Evolutionary conservation across 352 stramenopile genomes (phyloP), one percentile per base, ranked within the genome.

Genomic region (Globisporangium cystogenes): DNA sequence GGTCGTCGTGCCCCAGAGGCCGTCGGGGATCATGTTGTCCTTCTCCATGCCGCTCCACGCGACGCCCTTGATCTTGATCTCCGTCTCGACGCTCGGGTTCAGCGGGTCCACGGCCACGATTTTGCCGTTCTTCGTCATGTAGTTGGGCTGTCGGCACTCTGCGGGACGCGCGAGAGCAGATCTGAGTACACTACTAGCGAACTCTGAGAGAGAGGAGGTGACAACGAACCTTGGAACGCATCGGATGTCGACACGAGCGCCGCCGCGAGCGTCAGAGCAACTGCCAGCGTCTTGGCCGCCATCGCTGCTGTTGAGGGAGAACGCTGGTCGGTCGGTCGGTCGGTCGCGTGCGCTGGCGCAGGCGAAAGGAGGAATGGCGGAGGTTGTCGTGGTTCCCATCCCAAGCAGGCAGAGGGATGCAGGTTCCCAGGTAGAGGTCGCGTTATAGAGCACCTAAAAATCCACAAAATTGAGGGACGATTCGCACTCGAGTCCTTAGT

Each of bases 31-130:
- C 65, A 81, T 82, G 49, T 87, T 68, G 20, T 76, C 69, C 59
- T 82, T 80, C 64, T 89, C 78, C 71, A 87, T 86, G 36, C 78
- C 78, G 48, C 69, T 59, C 78, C 78, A 89, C 2, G 68, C 27
- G 4, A 89, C 75, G 40, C 78, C 78, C 36, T 80, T 77, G 60
- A 89, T 83, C n/a, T 55, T 64, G 53, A 89, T 72, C 47, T 78
- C 61, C 11, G 71, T 82, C 62, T 81, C 52, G 2, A 60, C 56
- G 3, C 61, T 65, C 14, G 59, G 29, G 36, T 79, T 62, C 15
- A 53, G 23, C 31, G 74, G 73, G 40, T 88, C 74, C 21, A 81
- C 57, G 0, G 76, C 74, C 21, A 62, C 63, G 57, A 89, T 84
- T 51, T 86, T 82, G 45, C 74, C 72, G 23, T 68, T 64, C 27